phyloP scores from a whole-genome alignment of 2,329 filamentous ascomycete genomes.

The Biscogniauxia mediterranea region DNA sequence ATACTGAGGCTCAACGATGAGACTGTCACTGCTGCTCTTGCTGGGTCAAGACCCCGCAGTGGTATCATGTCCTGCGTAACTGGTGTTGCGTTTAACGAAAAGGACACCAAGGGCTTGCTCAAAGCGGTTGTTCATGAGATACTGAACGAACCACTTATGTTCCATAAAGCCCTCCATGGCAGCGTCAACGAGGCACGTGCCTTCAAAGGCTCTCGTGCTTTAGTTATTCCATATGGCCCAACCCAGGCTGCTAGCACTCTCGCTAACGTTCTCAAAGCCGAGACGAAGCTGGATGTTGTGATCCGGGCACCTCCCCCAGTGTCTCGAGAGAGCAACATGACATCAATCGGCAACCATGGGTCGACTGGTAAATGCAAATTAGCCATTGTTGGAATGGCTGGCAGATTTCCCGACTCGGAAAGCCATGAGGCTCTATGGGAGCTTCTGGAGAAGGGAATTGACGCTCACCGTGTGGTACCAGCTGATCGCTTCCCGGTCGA shows the following conservation, averaged over 20 bases:
- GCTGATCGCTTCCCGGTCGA: slow-evolving; percentile 71
- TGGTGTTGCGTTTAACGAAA: slow-evolving; percentile 41
- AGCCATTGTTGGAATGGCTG: slow-evolving; percentile 81
- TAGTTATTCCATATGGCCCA: slow-evolving; percentile 51
- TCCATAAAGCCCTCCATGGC: slow-evolving; percentile 47
- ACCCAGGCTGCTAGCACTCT: slow-evolving; percentile 49
- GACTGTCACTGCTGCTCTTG: slow-evolving; percentile 38
- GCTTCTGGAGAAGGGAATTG: slow-evolving; percentile 69
- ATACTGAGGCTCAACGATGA: slow-evolving; percentile 45
- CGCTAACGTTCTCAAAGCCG: slow-evolving; percentile 40
- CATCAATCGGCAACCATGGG: slow-evolving; percentile 47
- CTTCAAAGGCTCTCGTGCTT: slow-evolving; percentile 39
- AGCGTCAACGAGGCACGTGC: slow-evolving; percentile 43
- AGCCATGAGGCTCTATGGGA: slow-evolving; percentile 74
- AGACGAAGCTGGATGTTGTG: slow-evolving; percentile 43
- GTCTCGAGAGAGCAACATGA: slow-evolving; percentile 33
- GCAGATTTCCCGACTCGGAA: slow-evolving; percentile 72
- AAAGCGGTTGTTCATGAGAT: slow-evolving; percentile 47
- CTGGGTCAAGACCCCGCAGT: slow-evolving; percentile 43
- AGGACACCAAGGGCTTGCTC: slow-evolving; percentile 42
- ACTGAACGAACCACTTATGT: slow-evolving; percentile 47
- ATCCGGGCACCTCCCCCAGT: slow-evolving; percentile 39
- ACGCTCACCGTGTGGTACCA: slow-evolving; percentile 68
- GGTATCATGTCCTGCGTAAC: slow-evolving; percentile 51
- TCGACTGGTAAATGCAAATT: slow-evolving; percentile 61